phyloP scores from a whole-genome alignment of 2,329 filamentous ascomycete genomes.

The Curvularia sp. region DNA sequence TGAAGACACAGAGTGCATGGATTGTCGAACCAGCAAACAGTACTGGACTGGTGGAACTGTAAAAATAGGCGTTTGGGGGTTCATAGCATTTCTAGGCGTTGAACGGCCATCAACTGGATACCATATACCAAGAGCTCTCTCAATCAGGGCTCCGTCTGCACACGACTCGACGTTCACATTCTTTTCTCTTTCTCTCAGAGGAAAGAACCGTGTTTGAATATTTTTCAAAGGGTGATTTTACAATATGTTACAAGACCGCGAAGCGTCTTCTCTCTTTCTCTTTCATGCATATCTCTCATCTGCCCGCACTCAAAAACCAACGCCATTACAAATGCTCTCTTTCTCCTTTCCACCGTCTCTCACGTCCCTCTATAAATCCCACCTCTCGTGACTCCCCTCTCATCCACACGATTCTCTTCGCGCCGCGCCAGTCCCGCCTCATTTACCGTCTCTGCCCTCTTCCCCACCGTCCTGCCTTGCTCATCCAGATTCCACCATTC shows the following conservation, averaged over 20 bases:
- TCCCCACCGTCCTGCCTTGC: constrained; percentile 40
- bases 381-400: constrained; percentile 27
- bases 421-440: constrained; percentile 12
- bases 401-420: constrained; percentile 32
- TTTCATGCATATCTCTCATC: too few relatives aligned
- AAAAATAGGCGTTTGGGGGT: constrained; percentile 7
- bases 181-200: neutral
- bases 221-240: constrained; percentile 9
- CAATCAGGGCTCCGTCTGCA: constrained; percentile 8
- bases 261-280: neutral
- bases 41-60: too few relatives aligned
- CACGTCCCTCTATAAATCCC: constrained; percentile 25
- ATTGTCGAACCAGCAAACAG: neutral
- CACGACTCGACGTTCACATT: neutral
- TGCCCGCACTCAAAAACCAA: neutral
- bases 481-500: constrained; percentile 61
- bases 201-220: constrained; percentile 1
- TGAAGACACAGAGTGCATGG: neutral
- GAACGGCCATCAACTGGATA: neutral
- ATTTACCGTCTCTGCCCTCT: constrained; percentile 17
- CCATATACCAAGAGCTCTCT: constrained; percentile 36
- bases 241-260: constrained; percentile 20
- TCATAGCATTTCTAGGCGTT: constrained; percentile 5
- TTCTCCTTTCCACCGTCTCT: neutral
- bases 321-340: neutral